phyloP scores from a whole-genome alignment of 2,329 filamentous ascomycete species.

The Byssothecium circinans region DNA sequence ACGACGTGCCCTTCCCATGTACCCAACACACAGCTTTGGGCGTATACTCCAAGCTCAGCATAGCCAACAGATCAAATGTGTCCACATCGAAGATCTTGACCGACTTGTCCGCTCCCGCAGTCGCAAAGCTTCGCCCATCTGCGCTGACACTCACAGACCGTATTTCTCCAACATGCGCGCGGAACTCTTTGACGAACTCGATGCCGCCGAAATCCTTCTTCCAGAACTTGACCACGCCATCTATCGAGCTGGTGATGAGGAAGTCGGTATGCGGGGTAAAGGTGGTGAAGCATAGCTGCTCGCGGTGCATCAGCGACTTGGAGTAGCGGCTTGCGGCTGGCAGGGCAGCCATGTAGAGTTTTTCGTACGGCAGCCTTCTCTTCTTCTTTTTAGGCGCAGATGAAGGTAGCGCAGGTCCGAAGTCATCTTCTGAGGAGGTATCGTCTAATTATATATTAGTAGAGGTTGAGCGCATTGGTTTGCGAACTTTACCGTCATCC shows the following conservation, averaged over 20 bases:
- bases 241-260: constrained; percentile 87
- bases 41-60: constrained; percentile 74
- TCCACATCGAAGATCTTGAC: constrained; percentile 78
- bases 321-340: constrained; percentile 82
- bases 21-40: constrained; percentile 90
- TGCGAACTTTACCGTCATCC: constrained; percentile 12
- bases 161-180: constrained; percentile 84
- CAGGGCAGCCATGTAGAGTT: constrained; percentile 88
- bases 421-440: constrained; percentile 73
- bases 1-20: constrained; percentile 78
- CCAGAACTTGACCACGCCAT: constrained; percentile 99
- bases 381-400: constrained; percentile 84
- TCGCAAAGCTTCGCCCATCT: constrained; percentile 92
- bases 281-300: constrained; percentile 84
- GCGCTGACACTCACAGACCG: constrained; percentile 80
- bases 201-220: constrained; percentile 90
- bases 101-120: constrained; percentile 75
- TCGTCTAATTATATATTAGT: constrained; percentile 42
- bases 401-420: constrained; percentile 87
- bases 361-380: constrained; percentile 88
- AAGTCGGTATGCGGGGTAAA: constrained; percentile 93
- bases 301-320: constrained; percentile 97
- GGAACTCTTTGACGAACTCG: constrained; percentile 98
- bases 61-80: constrained; percentile 67
- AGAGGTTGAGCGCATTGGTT: constrained; percentile 9